Evolutionary conservation across 805 yeast species (phyloP).

Genomic region (Spathaspora sp.): DNA sequence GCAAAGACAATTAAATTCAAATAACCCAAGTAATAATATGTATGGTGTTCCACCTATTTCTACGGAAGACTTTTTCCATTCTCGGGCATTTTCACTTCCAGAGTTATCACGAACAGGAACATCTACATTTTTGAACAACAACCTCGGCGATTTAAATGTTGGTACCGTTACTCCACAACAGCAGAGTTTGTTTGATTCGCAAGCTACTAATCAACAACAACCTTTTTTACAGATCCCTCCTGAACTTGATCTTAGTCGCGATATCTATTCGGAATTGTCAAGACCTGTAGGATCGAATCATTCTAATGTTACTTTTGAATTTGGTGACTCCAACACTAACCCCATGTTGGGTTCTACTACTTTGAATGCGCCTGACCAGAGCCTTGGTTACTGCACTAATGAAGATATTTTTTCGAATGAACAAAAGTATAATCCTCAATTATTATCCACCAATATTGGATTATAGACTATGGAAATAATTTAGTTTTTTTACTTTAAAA

Average conservation of each 20-base stretch:
- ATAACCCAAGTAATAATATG: neutral
- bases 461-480: conserved; percentile 2
- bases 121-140: neutral
- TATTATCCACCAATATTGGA: conserved; percentile 2
- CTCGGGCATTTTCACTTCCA: conserved; percentile 1
- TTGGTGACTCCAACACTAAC: neutral
- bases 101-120: neutral
- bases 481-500: neutral
- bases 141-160: no score
- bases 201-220: neutral
- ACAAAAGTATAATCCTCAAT: conserved; percentile 1
- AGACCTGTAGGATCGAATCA: neutral
- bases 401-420: neutral
- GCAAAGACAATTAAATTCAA: neutral
- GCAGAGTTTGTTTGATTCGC: neutral
- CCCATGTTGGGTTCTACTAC: neutral
- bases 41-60: neutral
- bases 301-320: neutral
- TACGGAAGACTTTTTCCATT: neutral
- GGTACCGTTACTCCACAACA: neutral
- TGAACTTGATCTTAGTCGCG: neutral
- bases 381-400: neutral
- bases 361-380: neutral
- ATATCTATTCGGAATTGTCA: neutral
- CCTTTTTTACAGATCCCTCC: neutral